A percentile compares a stretch with the other conserved stretches of the same genome.
Conservation (phyloP, 1,284 basidiomycete species). For the Thelephora terrestris region DNA sequence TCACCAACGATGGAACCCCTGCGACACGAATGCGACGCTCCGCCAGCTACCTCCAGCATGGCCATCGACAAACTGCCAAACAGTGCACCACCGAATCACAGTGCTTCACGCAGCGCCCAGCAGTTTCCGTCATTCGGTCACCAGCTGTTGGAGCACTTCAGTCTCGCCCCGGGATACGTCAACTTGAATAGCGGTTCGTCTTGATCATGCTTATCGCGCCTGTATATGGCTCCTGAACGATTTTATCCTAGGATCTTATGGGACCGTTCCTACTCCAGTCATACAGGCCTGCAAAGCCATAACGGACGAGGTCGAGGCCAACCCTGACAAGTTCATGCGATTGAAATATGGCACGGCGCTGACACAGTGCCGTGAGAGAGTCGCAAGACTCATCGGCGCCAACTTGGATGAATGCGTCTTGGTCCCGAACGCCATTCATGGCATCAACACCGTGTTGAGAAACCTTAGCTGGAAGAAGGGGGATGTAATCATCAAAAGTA, state of each 20-base stretch:
- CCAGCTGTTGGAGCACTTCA: conserved; percentile 45
- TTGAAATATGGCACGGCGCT: conserved; percentile 34
- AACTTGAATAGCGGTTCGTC: conserved; percentile 54
- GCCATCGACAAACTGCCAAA: no score
- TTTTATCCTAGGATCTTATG: conserved; percentile 49
- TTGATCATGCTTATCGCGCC: not conserved
- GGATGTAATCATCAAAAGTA: conserved; percentile 40
- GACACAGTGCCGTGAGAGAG: conserved; percentile 16
- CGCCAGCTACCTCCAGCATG: no score
- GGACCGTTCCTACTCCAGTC: conserved; percentile 56
- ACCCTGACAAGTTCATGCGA: conserved; percentile 56
- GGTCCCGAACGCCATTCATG: conserved; percentile 57
- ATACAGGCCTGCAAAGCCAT: conserved; percentile 37
- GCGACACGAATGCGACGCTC: no score
- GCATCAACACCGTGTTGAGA: conserved; percentile 53
- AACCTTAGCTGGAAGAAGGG: conserved; percentile 49
- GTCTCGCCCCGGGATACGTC: conserved; percentile 47
- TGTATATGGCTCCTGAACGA: not conserved
- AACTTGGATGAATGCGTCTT: conserved; percentile 55
- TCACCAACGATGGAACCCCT: no score
- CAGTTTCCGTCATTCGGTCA: conserved; percentile 37
- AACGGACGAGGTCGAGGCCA: conserved; percentile 39
- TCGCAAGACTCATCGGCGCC: conserved; percentile 55
- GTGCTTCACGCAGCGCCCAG: no score
- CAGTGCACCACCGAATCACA: no score